Base-by-base conservation (phyloP, 2,329 filamentous ascomycete genomes). In the Aspergillus calidoustus region DNA sequence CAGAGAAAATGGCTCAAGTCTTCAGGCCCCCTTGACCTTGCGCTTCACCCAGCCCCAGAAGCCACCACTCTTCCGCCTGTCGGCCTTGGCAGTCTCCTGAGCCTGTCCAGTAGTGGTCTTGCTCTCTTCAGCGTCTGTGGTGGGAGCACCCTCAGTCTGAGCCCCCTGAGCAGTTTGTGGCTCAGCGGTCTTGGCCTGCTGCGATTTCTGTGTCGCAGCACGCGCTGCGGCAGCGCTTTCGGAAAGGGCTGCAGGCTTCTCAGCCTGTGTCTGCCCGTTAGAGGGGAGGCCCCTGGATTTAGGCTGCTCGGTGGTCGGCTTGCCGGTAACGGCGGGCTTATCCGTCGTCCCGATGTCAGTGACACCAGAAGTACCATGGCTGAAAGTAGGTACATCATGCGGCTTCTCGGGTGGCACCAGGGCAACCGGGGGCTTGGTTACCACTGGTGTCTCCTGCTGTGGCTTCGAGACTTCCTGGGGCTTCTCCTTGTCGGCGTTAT, bases 31-130 rank as follows among this genome's bases (percentile, higher is more conserved):
- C 65, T 72, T 72, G 63, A 72, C 63, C 68, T 71, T 72, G 59
- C 69, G 70, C 68, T 73, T 73, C 53, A 73, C 51, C 69, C 70
- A 72, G 30, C 65, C 61, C 50, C 64, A 64, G 57, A 73, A 66
- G 49, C 54, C 49, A 6, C 71, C 69, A 17, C 69, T 71, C 67
- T 72, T 72, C 28, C 66, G 66, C 61, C 68, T 70, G 28, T 70
- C 69, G 7, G 62, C 56, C 59, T 66, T 66, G 43, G 57, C 55
- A 19, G 60, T 38, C 31, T 66, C 62, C 25, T 65, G 58, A 30
- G 65, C 47, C 49, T 69, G 58, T 11, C 65, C 60, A 8, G 56
- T 50, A 34, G 57, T 52, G 19, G 63, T 53, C 49, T 64, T 51
- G 15, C 57, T 64, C 62, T 71, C 69, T 54, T 72, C 69, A 19